phyloP scores from a whole-genome alignment of 257 asterid genomes.

The Henckelia pumila region DNA sequence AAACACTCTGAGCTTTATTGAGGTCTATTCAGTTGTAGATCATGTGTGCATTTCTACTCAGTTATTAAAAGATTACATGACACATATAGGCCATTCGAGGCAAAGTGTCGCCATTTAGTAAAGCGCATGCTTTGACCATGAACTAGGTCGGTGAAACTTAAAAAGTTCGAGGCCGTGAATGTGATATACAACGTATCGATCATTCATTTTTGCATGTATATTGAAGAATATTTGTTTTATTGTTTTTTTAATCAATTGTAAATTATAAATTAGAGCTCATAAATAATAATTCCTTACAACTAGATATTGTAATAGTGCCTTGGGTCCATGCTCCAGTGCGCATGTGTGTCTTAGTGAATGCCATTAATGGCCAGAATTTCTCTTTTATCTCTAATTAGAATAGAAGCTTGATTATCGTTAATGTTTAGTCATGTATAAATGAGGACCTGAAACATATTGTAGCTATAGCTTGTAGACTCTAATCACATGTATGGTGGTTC shows the following conservation, averaged over 20 bases:
- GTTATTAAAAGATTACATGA: neutral
- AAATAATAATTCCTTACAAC: neutral
- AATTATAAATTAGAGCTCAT: neutral
- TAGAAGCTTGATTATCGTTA: neutral
- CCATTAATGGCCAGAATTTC: neutral
- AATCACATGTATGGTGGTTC: neutral
- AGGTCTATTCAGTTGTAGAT: neutral
- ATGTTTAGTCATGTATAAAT: neutral
- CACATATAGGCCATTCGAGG: too few relatives aligned
- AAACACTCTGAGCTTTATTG: too few relatives aligned
- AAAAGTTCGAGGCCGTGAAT: too few relatives aligned
- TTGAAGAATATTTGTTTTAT: too few relatives aligned
- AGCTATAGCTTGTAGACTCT: neutral
- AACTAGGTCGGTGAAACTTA: too few relatives aligned
- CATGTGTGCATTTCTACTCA: neutral
- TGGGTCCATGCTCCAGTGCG: neutral
- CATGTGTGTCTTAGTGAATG: neutral
- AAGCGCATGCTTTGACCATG: too few relatives aligned
- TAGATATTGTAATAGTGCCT: neutral
- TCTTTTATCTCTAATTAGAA: neutral
- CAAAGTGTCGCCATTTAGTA: too few relatives aligned
- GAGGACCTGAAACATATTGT: neutral
- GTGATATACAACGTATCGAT: neutral
- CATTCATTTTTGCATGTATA: neutral
- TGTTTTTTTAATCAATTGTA: neutral